phyloP scores from a whole-genome alignment of 129 eudicot species.

The Pseudognaphalium luteoalbum region DNA sequence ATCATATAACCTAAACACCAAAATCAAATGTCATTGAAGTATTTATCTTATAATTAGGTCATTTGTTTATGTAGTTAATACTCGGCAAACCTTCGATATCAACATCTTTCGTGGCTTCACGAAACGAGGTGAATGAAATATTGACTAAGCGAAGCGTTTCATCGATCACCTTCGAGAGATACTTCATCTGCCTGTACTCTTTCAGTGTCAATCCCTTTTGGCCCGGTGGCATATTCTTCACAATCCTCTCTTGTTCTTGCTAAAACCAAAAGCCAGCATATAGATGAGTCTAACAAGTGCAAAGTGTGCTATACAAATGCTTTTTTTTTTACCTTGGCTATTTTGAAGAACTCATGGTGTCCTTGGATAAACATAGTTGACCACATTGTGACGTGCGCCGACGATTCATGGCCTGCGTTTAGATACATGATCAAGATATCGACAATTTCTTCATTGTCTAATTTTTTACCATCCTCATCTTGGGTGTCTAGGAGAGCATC shows the following conservation, averaged over 20 bases:
- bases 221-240: constrained; percentile 56
- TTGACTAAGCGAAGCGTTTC: constrained; percentile 79
- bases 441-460: constrained; percentile 79
- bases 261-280: constrained; percentile 7
- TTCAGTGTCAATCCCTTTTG: constrained; percentile 72
- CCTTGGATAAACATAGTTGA: constrained; percentile 56
- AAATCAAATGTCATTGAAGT: too few relatives aligned
- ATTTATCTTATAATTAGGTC: too few relatives aligned
- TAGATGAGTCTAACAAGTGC: neutral
- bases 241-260: constrained; percentile 82
- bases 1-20: constrained; percentile 60
- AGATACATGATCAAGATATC: constrained; percentile 85
- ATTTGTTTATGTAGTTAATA: neutral
- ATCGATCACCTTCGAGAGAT: constrained; percentile 84
- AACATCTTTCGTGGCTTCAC: constrained; percentile 74
- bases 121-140: constrained; percentile 64
- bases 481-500: constrained; percentile 59
- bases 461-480: constrained; percentile 73
- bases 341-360: constrained; percentile 56
- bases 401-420: constrained; percentile 96
- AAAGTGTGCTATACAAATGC: neutral
- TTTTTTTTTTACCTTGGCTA: constrained; percentile 56
- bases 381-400: constrained; percentile 89
- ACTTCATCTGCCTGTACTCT: constrained; percentile 77
- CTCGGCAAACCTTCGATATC: constrained; percentile 49